Percentiles rank a stretch among this genome's conserved stretches.
Evolutionary conservation across 2,329 filamentous ascomycete species (phyloP).

Genomic region (Botrytis galanthina): DNA sequence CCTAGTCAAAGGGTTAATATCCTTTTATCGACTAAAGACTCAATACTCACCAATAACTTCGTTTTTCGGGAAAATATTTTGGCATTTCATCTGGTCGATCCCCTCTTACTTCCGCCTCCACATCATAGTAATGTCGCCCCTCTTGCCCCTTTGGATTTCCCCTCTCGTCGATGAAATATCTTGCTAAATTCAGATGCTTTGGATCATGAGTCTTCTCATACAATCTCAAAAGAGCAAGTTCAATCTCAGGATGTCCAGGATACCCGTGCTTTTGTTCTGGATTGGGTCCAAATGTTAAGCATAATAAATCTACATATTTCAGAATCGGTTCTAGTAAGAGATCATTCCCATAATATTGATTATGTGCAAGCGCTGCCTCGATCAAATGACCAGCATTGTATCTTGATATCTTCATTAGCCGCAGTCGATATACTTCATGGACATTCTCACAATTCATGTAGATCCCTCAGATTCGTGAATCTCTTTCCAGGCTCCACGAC

Average conservation of each 20-base stretch:
- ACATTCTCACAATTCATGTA: slow-evolving; percentile 54
- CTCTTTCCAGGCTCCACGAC: slow-evolving; percentile 55
- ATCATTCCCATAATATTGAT: slow-evolving; percentile 51
- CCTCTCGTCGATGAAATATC: slow-evolving; percentile 57
- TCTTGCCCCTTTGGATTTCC: slow-evolving; percentile 52
- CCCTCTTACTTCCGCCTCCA: slow-evolving; percentile 50
- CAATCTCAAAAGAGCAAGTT: slow-evolving; percentile 48
- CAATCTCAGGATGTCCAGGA: slow-evolving; percentile 58
- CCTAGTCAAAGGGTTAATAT: slow-evolving; percentile 41
- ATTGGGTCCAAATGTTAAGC: slow-evolving; percentile 50
- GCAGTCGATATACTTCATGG: slow-evolving; percentile 26
- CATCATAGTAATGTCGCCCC: slow-evolving; percentile 53
- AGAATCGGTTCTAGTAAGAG: slow-evolving; percentile 51
- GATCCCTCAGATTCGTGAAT: slow-evolving; percentile 58
- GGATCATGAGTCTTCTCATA: slow-evolving; percentile 43
- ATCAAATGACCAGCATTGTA: slow-evolving; percentile 63
- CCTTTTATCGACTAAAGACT: background rate
- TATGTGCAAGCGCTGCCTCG: slow-evolving; percentile 57
- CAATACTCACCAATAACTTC: slow-evolving; percentile 42
- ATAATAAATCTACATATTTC: slow-evolving; percentile 54
- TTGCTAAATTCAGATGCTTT: slow-evolving; percentile 45
- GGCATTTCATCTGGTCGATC: slow-evolving; percentile 49
- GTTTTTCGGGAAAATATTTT: slow-evolving; percentile 45
- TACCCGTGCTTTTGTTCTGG: slow-evolving; percentile 54
- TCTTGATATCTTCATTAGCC: slow-evolving; percentile 34